phyloP scores from a whole-genome alignment of 192 early-diverging fungal species.

The Mycoemilia scoparia region DNA sequence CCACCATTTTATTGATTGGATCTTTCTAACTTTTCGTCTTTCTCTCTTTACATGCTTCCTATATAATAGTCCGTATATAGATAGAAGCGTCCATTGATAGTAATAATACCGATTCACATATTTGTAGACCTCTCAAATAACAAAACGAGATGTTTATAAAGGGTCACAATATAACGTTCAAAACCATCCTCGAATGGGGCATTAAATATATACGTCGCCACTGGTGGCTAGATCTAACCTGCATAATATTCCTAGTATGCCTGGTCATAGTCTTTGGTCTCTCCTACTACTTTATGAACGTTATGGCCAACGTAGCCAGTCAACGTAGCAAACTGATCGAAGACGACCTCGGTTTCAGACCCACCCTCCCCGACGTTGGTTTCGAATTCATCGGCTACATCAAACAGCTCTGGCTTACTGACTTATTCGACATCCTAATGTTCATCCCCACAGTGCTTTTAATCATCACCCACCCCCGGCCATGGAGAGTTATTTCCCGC shows the following conservation, averaged over 20 bases:
- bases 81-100: too few species aligned
- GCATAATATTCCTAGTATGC: constrained; percentile 11
- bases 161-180: too few species aligned
- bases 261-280: constrained; percentile 14
- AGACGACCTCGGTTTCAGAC: constrained; percentile 14
- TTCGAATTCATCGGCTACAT: constrained; percentile 38
- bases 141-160: too few species aligned
- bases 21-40: too few species aligned
- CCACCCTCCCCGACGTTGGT: constrained; percentile 30
- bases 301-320: constrained; percentile 45
- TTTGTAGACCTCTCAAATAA: too few species aligned
- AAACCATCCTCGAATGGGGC: too few species aligned
- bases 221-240: constrained; percentile 30
- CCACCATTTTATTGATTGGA: too few species aligned
- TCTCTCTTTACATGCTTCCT: too few species aligned
- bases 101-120: too few species aligned
- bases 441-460: constrained; percentile 33
- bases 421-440: constrained; percentile 37
- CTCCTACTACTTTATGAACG: constrained; percentile 38
- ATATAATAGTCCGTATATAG: too few species aligned
- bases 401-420: constrained; percentile 36
- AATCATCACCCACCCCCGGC: constrained; percentile 31
- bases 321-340: constrained; percentile 29
- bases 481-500: constrained; percentile 34
- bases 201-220: constrained; percentile 23